Conservation (phyloP, 2,329 filamentous ascomycete species). For the Chaetothyriales sp. region DNA sequence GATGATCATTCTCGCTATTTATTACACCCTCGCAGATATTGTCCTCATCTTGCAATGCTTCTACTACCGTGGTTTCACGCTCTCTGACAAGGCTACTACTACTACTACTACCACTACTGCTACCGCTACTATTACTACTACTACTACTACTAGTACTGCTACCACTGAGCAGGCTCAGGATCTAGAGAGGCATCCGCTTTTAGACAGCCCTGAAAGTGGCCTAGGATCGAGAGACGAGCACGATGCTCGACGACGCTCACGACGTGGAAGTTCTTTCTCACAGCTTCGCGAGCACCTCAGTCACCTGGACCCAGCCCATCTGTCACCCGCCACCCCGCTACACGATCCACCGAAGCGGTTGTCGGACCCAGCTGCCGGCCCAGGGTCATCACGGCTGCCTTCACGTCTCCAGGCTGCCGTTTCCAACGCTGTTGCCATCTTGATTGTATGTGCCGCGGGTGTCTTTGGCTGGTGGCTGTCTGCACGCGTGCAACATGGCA, state of each 20-base stretch:
- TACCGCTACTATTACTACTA: no score
- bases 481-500: constrained; percentile 27
- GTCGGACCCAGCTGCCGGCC: not conserved
- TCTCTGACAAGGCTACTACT: constrained; percentile 20
- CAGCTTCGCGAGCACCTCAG: constrained; percentile 17
- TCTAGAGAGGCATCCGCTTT: not conserved
- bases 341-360: constrained; percentile 37
- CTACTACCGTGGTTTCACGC: constrained; percentile 74
- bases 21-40: constrained; percentile 84
- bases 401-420: constrained; percentile 37
- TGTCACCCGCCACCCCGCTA: constrained; percentile 74
- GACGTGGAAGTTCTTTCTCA: constrained; percentile 2
- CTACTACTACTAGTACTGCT: no score
- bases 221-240: constrained; percentile 8
- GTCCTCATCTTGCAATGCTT: constrained; percentile 83
- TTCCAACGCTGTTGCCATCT: constrained; percentile 62
- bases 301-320: constrained; percentile 47
- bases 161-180: constrained; percentile 10
- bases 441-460: constrained; percentile 74
- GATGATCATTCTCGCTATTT: constrained; percentile 88
- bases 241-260: not conserved
- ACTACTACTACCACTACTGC: constrained; percentile 1
- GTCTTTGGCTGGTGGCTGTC: constrained; percentile 69
- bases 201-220: not conserved
- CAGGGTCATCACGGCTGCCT: constrained; percentile 20